phyloP scores from a whole-genome alignment of 805 yeast genomes.

The Candida vartiovaarae region DNA sequence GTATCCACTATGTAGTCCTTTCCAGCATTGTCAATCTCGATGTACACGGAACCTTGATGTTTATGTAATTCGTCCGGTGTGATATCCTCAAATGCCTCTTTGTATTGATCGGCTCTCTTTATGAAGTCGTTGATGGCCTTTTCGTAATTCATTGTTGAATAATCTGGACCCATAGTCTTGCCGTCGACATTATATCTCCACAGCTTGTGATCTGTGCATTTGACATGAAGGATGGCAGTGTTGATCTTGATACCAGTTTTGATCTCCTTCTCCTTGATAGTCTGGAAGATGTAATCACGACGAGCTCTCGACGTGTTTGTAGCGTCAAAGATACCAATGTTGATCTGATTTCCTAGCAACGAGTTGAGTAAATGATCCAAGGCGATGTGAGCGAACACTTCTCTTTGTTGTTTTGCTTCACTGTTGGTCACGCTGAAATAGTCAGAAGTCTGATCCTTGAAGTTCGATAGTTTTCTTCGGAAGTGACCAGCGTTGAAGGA shows the following conservation, averaged over 20 bases:
- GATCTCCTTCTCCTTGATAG: constrained; percentile 16
- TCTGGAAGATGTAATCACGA: constrained; percentile 22
- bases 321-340: constrained; percentile 55
- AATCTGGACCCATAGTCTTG: constrained; percentile 58
- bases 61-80: constrained; percentile 26
- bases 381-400: constrained; percentile 46
- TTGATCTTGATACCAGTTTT: constrained; percentile 29
- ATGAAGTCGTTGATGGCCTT: constrained; percentile 54
- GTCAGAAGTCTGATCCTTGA: constrained; percentile 31
- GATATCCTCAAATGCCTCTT: constrained; percentile 31
- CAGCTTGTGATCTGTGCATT: constrained; percentile 45
- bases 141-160: constrained; percentile 43
- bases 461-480: constrained; percentile 39
- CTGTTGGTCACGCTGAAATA: constrained; percentile 37
- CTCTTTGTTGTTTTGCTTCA: constrained; percentile 38
- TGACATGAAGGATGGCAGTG: constrained; percentile 52
- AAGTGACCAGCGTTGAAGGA: constrained; percentile 74
- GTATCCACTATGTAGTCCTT: constrained; percentile 16
- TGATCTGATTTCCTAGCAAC: constrained; percentile 34
- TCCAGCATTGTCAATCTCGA: constrained; percentile 18
- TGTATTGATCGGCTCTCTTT: constrained; percentile 46
- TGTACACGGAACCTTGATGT: constrained; percentile 9
- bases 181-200: constrained; percentile 56
- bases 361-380: constrained; percentile 38
- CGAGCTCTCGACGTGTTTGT: constrained; percentile 46